Evolutionary conservation across 192 early-diverging fungal genomes (phyloP), one percentile per base, ranked within the genome.

Genomic region (Spizellomyces punctatus): DNA sequence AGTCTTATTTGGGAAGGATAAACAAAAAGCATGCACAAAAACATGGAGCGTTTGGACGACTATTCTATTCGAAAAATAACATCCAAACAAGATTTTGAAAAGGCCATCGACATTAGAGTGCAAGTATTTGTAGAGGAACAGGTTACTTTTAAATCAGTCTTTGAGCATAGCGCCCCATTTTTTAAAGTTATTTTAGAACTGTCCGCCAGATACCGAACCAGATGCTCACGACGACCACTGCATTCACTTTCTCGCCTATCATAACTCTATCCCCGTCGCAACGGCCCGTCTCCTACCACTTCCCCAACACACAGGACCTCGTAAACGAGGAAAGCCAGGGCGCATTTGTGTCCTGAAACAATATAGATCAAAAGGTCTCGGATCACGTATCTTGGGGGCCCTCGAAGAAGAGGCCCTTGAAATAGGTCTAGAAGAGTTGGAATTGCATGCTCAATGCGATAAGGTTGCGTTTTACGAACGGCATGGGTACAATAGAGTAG

Each of bases 41-140:
- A 36, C 0, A 36, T 36, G 27, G 27, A 36, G 27, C 27, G 27
- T 36, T 36, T 36, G 27, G 27, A 36, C 27, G 27, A 36, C 27
- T 36, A 36, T 36, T 36, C 27, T 3, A 36, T 36, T 36, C 27
- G 27, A 36, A 36, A 36, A 36, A 36, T 36, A 36, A 36, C 27
- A 36, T 36, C 27, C 27, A 36, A 36, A 36, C 27, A 36, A 36
- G 50, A 54, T 54, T 54, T 54, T 19, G 12, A 19, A n/a, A 19
- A 54, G 17, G 50, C 1, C 12, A 54, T 54, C 50, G 17, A 54
- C 17, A 54, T 54, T 19, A 12, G 50, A 12, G 14, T n/a, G 17
- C 14, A 54, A 54, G 50, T 54, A 54, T 54, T 54, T 54, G 50
- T 54, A 54, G 50, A n/a, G 14, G 50, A 54, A 19, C 50, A 54